Percentiles rank a stretch among this genome's conserved stretches.
phyloP scores from a whole-genome alignment of 2,329 filamentous ascomycete genomes.

The Cladosporium phlei region DNA sequence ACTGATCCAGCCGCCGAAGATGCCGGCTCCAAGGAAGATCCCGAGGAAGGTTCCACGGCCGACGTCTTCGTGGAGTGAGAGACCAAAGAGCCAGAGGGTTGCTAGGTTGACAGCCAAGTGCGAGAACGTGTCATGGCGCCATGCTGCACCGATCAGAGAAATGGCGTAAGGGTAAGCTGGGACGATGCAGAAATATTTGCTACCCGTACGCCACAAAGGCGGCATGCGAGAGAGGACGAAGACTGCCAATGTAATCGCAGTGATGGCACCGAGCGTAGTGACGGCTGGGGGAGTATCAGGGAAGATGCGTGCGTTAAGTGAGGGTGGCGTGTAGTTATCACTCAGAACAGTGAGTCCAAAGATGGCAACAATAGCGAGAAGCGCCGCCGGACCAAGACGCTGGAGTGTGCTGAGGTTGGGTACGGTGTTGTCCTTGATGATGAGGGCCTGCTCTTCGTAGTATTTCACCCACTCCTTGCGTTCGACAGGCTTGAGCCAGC shows the following conservation, averaged over 20 bases:
- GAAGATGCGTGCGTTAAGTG: slow-evolving; percentile 49
- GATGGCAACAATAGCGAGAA: slow-evolving; percentile 36
- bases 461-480: slow-evolving; percentile 34
- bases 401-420: slow-evolving; percentile 30
- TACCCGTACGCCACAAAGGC: slow-evolving; percentile 61
- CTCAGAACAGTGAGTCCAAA: slow-evolving; percentile 42
- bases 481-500: slow-evolving; percentile 28
- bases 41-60: slow-evolving; percentile 65
- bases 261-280: slow-evolving; percentile 59
- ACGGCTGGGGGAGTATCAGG: slow-evolving; percentile 58
- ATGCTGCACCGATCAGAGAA: slow-evolving; percentile 59
- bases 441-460: slow-evolving; percentile 32
- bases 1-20: slow-evolving; percentile 55
- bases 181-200: slow-evolving; percentile 62
- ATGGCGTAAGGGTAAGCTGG: slow-evolving; percentile 61
- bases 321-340: slow-evolving; percentile 47
- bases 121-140: slow-evolving; percentile 61
- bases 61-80: slow-evolving; percentile 63
- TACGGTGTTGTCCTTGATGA: slow-evolving; percentile 31
- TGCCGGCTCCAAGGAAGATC: slow-evolving; percentile 59
- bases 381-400: slow-evolving; percentile 43
- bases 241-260: slow-evolving; percentile 56
- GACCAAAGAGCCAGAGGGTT: slow-evolving; percentile 62
- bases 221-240: slow-evolving; percentile 60
- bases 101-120: slow-evolving; percentile 64